These are phyloP conservation scores for Fusarium drepaniforme DNA, from an alignment of 2,329 filamentous ascomycete species.

Conservation along the genomic window DNA sequence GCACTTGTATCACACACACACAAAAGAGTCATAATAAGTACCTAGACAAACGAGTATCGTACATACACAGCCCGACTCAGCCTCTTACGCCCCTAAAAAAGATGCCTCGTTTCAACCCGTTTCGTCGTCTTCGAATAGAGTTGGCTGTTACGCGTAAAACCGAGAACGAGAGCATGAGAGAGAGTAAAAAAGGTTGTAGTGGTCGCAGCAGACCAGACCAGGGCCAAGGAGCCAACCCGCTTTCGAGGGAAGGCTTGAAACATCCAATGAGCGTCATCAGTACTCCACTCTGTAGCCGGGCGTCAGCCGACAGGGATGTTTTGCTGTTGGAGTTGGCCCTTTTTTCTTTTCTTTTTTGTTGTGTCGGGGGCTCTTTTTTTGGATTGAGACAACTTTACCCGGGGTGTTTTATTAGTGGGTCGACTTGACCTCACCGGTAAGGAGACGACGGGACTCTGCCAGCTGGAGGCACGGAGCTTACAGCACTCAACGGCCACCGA, in stretches of 20 bases:
- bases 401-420: constrained; percentile 34
- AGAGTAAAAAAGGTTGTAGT: constrained; percentile 21
- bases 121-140: constrained; percentile 23
- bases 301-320: constrained; percentile 32
- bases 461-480: not conserved
- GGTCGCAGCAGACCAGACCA: constrained; percentile 36
- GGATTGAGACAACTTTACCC: constrained; percentile 28
- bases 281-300: constrained; percentile 24
- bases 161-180: not conserved
- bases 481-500: constrained; percentile 22
- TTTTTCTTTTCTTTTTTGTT: not conserved
- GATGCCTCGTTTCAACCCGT: constrained; percentile 32
- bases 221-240: constrained; percentile 7
- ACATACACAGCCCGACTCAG: constrained; percentile 31
- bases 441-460: not conserved
- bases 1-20: constrained; percentile 1
- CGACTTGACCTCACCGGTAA: constrained; percentile 1
- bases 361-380: constrained; percentile 29
- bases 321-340: constrained; percentile 16
- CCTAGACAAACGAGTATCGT: not conserved
- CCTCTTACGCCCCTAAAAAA: constrained; percentile 5
- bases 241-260: constrained; percentile 3
- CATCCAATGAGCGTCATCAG: constrained; percentile 29
- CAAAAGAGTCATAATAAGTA: not conserved
- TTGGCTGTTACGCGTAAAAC: constrained; percentile 29